Base-by-base conservation (phyloP, 2,329 filamentous ascomycete genomes). In the Epichloe sylvatica region DNA sequence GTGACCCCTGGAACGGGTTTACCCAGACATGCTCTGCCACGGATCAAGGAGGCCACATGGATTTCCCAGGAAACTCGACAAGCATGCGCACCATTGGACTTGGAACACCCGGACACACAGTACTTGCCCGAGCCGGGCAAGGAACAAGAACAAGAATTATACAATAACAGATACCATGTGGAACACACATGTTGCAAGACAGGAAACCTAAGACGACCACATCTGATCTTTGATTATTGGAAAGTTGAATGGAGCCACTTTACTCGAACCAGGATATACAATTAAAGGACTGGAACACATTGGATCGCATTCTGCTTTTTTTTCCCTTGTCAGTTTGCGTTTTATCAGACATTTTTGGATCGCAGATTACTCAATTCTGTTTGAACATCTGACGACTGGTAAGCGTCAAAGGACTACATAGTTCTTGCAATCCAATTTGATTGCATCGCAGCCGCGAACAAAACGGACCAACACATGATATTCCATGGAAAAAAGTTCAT, bases 401-500 rank as follows among this genome's bases (percentile, higher is more conserved):
- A 52, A 52, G 42, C 51, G 51, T 52, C 46, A 17, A 46, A 45
- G 48, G 44, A 49, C 51, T 50, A 33, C 4, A 34, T 2, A 47
- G 54, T 56, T 56, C 52, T 49, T 5, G 55, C 55, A 57, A 57
- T 57, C 53, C 46, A 52, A 54, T 53, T 52, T 52, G 54, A 57
- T 57, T 57, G 55, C 52, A 50, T 54, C 55, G 55, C 55, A 52
- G 38, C 55, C 55, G 55, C 55, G 55, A 55, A 38, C 41, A 37
- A 42, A 39, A 13, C 6, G 47, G 30, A 45, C 19, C 21, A 47
- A 42, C 46, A 40, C 5, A 40, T 9, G 3, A 9, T 12, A 3
- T 4, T 2, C 33, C 33, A 44, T 33, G 19, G 19, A 37, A 15
- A 8, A 4, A 12, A 12, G 13, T 5, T 7, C 0, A 17, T 23